phyloP scores from a whole-genome alignment of 139 green algal genomes.

The Klebsormidium nitens region DNA sequence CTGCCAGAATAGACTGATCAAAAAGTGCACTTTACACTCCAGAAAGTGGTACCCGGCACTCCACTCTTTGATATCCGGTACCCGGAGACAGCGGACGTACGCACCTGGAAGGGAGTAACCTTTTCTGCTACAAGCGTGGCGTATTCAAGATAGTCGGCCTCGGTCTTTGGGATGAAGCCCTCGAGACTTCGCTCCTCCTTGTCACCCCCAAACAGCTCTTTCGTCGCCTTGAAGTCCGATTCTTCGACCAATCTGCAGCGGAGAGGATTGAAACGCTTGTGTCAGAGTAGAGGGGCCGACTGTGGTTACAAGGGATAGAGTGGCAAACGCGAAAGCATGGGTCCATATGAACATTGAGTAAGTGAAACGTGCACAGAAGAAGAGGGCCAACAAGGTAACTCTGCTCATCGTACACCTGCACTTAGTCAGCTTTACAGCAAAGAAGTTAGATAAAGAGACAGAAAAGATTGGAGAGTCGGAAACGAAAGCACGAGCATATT shows the following conservation, averaged over 20 bases:
- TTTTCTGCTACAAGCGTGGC: conserved; percentile 25
- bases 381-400: no score
- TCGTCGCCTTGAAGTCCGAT: conserved; percentile 28
- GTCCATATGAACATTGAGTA: no score
- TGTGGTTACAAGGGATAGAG: no score
- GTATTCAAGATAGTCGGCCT: conserved; percentile 29
- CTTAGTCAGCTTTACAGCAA: no score
- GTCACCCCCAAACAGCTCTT: conserved; percentile 20
- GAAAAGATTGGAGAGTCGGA: no score
- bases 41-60: neutral
- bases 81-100: neutral
- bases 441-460: no score
- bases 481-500: no score
- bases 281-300: no score
- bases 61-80: neutral
- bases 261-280: no score
- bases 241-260: conserved; percentile 34
- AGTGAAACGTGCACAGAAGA: no score
- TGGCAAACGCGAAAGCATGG: no score
- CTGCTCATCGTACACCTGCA: no score
- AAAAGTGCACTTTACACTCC: neutral
- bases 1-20: neutral
- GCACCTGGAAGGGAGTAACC: conserved; percentile 24
- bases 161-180: conserved; percentile 29
- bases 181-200: conserved; percentile 16